phyloP scores from a whole-genome alignment of 1,139 yeast genomes.

The Candida sojae region DNA sequence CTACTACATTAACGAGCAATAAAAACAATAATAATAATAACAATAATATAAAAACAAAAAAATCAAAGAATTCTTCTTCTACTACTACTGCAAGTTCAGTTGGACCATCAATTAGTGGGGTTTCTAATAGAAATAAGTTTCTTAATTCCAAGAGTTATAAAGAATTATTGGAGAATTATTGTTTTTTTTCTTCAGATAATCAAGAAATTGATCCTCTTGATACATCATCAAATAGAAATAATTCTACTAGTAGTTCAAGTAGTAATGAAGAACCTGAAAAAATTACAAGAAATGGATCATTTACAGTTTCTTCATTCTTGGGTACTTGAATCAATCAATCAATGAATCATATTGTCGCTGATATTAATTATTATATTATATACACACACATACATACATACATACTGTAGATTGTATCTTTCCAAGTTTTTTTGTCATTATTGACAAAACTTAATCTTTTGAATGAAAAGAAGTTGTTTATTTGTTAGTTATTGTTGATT shows the following conservation, averaged over 20 bases:
- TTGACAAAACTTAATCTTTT: no score
- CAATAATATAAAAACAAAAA: background rate
- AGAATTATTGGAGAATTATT: slow-evolving; percentile 69
- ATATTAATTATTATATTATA: no score
- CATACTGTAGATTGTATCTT: no score
- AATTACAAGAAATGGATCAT: slow-evolving; percentile 14
- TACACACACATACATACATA: no score
- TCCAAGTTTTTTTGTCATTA: background rate
- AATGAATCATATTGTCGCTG: no score
- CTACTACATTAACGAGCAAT: background rate
- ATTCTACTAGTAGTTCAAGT: background rate
- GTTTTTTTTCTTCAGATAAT: slow-evolving; percentile 47
- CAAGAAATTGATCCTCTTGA: slow-evolving; percentile 4
- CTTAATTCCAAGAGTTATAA: slow-evolving; percentile 65
- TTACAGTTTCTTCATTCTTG: slow-evolving; percentile 30
- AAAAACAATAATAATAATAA: background rate
- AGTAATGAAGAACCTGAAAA: slow-evolving; percentile 3
- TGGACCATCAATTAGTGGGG: slow-evolving; percentile 2
- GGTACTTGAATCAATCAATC: slow-evolving; percentile 15
- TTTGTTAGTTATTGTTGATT: no score
- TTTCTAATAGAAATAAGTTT: slow-evolving; percentile 10
- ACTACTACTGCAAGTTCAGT: background rate
- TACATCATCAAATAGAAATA: slow-evolving; percentile 1
- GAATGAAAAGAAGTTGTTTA: no score
- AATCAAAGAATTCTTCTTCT: background rate